A percentile compares a stretch with the other conserved stretches of the same genome.
Conservation (phyloP, 1,139 yeast species). For the Geotrichum cucujoidarum region DNA sequence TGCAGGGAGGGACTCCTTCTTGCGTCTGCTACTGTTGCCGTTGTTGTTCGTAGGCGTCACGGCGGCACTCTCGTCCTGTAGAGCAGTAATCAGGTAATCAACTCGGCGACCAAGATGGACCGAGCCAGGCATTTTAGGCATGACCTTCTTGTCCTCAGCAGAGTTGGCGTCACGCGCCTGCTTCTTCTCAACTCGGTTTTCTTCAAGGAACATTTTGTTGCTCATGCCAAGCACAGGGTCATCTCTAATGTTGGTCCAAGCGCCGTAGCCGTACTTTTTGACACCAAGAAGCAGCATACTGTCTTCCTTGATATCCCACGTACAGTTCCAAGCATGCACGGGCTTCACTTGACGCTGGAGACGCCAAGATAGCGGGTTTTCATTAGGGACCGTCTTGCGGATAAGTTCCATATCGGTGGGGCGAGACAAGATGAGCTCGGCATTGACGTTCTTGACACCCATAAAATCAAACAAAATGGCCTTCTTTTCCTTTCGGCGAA, state of each 20-base stretch:
- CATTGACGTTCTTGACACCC: conserved; percentile 85
- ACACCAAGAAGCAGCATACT: conserved; percentile 84
- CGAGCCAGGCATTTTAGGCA: conserved; percentile 74
- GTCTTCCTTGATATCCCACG: conserved; percentile 81
- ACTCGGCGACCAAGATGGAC: conserved; percentile 92
- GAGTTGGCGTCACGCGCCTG: conserved; percentile 38
- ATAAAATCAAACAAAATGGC: conserved; percentile 87
- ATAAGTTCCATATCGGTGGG: conserved; percentile 75
- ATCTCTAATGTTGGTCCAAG: conserved; percentile 91
- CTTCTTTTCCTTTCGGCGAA: conserved; percentile 68
- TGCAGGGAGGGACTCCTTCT: neutral
- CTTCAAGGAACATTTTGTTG: conserved; percentile 67
- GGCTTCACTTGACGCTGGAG: conserved; percentile 65
- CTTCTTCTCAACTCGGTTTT: conserved; percentile 39
- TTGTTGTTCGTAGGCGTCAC: neutral
- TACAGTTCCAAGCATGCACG: conserved; percentile 87
- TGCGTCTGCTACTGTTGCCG: neutral
- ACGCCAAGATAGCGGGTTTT: conserved; percentile 42
- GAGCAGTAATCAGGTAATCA: conserved; percentile 71
- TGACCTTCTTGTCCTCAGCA: conserved; percentile 12
- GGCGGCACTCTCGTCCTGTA: conserved; percentile 43
- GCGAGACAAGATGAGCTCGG: conserved; percentile 76
- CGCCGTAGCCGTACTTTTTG: conserved; percentile 89
- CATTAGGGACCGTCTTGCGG: conserved; percentile 53
- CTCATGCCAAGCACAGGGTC: conserved; percentile 88